A percentile compares a stretch with the other conserved stretches of the same genome.
phyloP scores from a whole-genome alignment of 768 basidiomycete genomes.

The Rhodotorula sphaerocarpa region DNA sequence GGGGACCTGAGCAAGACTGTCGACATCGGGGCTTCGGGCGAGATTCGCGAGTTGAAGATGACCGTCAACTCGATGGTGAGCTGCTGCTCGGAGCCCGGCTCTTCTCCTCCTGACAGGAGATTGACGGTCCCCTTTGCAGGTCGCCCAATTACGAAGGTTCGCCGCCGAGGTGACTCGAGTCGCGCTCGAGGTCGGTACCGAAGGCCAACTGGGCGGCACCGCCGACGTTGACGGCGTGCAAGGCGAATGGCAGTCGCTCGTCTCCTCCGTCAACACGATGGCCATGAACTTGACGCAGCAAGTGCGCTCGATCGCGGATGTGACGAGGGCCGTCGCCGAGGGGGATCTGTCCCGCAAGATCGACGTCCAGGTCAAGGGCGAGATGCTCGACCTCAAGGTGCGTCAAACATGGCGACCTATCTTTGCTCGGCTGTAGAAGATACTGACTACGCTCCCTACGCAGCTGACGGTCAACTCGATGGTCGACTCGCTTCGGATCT shows the following conservation, averaged over 20 bases:
- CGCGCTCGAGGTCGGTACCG: constrained; percentile 49
- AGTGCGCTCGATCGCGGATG: constrained; percentile 86
- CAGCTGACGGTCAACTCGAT: constrained; percentile 85
- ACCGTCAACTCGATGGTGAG: constrained; percentile 78
- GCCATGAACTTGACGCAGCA: constrained; percentile 47
- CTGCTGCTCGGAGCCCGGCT: constrained; percentile 47
- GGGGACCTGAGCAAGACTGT: constrained; percentile 90
- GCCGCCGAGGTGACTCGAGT: constrained; percentile 48
- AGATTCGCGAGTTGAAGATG: constrained; percentile 57
- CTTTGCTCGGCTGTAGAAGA: not conserved
- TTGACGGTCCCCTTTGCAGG: constrained; percentile 48
- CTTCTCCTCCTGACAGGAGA: not conserved
- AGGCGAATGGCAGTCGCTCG: constrained; percentile 87
- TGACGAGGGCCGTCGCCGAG: constrained; percentile 86
- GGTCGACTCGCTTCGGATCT: constrained; percentile 53
- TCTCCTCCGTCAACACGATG: constrained; percentile 68
- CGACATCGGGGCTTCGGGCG: constrained; percentile 74
- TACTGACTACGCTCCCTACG: not conserved
- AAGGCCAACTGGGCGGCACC: constrained; percentile 58
- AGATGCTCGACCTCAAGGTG: constrained; percentile 69
- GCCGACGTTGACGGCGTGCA: constrained; percentile 83
- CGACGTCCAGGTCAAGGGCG: constrained; percentile 85
- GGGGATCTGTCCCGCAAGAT: constrained; percentile 78
- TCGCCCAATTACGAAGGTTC: constrained; percentile 47
- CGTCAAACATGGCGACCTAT: not conserved